Percentiles rank a stretch among this genome's conserved stretches.
These are phyloP conservation scores for Hirschfeldia incana DNA, from an alignment of 345 rosid species.

Conservation along the genomic window DNA sequence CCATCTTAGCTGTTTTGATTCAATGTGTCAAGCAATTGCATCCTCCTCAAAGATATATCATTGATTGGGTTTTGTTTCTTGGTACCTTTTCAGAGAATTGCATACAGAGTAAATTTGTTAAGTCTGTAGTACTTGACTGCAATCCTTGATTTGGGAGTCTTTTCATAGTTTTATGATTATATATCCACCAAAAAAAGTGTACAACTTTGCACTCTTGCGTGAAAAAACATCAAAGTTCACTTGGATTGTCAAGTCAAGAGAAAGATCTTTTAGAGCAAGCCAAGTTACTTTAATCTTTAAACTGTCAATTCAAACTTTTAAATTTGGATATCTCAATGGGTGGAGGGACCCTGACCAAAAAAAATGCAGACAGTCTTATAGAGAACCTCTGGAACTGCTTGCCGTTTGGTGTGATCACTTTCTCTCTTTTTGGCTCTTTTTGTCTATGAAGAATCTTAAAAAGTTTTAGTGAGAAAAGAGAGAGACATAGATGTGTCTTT, in stretches of 20 bases:
- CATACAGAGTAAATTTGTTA: neutral
- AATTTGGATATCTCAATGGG: constrained; percentile 26
- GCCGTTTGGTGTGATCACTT: constrained; percentile 23
- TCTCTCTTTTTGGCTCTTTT: constrained; percentile 1
- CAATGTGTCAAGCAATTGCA: neutral
- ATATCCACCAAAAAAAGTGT: constrained; percentile 13
- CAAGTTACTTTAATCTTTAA: constrained; percentile 21
- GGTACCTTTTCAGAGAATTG: neutral
- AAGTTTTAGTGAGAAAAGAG: constrained; percentile 20
- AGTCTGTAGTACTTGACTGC: constrained; percentile 10
- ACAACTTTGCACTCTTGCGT: constrained; percentile 34
- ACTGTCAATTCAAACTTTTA: constrained; percentile 26
- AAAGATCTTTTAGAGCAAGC: constrained; percentile 33
- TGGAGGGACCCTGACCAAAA: constrained; percentile 26
- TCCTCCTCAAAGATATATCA: neutral
- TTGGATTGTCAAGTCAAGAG: constrained; percentile 35
- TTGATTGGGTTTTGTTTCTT: neutral
- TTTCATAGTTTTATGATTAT: constrained; percentile 28
- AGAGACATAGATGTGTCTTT: constrained; percentile 26
- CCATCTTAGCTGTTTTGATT: neutral
- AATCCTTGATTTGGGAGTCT: constrained; percentile 16
- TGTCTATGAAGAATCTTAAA: constrained; percentile 28
- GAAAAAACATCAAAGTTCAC: constrained; percentile 28
- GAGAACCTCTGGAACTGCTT: constrained; percentile 13
- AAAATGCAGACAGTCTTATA: constrained; percentile 14